Evolutionary conservation across 768 basidiomycete species (phyloP).

Genomic region (Hebeloma cylindrosporum): DNA sequence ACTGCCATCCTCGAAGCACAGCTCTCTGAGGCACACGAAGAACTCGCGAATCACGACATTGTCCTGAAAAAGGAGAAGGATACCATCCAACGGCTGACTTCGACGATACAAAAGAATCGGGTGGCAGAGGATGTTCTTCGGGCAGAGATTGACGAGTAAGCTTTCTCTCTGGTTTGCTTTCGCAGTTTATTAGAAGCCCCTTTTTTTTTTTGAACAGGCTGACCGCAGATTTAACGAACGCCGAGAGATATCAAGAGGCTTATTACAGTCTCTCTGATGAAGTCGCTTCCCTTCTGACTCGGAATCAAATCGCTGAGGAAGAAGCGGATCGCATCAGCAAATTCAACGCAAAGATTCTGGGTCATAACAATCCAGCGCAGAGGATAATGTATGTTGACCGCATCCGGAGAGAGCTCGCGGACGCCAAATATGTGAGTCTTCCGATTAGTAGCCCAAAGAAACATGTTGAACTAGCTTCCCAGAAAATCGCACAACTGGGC

Average conservation of each 20-base stretch:
- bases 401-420: slow-evolving; percentile 76
- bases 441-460: background rate
- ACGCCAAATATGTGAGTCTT: slow-evolving; percentile 71
- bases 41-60: slow-evolving; percentile 33
- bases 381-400: slow-evolving; percentile 85
- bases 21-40: slow-evolving; percentile 21
- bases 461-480: slow-evolving; percentile 1
- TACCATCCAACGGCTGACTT: slow-evolving; percentile 45
- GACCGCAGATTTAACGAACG: slow-evolving; percentile 54
- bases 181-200: slow-evolving; percentile 1
- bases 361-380: slow-evolving; percentile 83
- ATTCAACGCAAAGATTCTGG: slow-evolving; percentile 84
- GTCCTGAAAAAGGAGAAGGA: slow-evolving; percentile 49
- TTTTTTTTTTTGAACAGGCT: slow-evolving; percentile 28
- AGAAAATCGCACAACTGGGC: slow-evolving; percentile 50
- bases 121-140: slow-evolving; percentile 68
- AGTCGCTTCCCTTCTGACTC: slow-evolving; percentile 60
- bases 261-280: slow-evolving; percentile 66
- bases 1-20: slow-evolving; percentile 23
- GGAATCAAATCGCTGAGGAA: slow-evolving; percentile 77
- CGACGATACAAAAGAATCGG: slow-evolving; percentile 52
- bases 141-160: slow-evolving; percentile 68
- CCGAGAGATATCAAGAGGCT: slow-evolving; percentile 67
- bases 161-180: slow-evolving; percentile 14
- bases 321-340: slow-evolving; percentile 74